Conservation (phyloP, 257 asterid genomes). For the Nicotiana benthamiana region DNA sequence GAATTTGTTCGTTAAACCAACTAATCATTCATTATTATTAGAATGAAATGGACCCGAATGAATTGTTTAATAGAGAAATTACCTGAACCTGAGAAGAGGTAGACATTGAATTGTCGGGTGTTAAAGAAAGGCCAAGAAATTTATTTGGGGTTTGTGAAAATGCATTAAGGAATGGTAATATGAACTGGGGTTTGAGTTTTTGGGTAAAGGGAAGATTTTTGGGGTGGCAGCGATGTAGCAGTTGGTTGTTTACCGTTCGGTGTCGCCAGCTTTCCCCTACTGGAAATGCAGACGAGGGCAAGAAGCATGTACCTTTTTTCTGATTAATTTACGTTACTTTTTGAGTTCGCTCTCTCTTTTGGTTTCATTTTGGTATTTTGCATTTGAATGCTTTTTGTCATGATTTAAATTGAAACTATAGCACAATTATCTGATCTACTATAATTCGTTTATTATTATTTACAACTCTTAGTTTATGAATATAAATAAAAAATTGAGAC, state of each 20-base stretch:
- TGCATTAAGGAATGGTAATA: not conserved
- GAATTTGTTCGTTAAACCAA: not conserved
- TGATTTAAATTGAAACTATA: too few relatives aligned
- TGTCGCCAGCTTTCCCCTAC: not conserved
- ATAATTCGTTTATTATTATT: too few relatives aligned
- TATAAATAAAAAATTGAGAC: too few relatives aligned
- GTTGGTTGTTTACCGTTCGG: not conserved
- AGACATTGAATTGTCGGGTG: not conserved
- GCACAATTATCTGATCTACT: too few relatives aligned
- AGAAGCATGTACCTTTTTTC: not conserved
- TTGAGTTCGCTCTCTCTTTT: too few relatives aligned
- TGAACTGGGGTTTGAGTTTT: not conserved
- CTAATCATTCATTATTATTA: not conserved
- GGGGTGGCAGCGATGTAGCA: not conserved
- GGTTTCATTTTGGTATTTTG: too few relatives aligned
- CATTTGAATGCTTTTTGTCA: too few relatives aligned
- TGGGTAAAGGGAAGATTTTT: not conserved
- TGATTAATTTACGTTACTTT: not conserved
- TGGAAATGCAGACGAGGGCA: not conserved
- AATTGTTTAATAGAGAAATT: not conserved
- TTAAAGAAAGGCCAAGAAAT: not conserved
- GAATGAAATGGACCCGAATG: not conserved
- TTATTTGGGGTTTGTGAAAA: not conserved
- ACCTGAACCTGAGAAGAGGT: not conserved
- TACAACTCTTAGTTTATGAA: too few relatives aligned